Base-by-base conservation (phyloP, 108 stramenopile genomes). In the Nannochloropsis salina region DNA sequence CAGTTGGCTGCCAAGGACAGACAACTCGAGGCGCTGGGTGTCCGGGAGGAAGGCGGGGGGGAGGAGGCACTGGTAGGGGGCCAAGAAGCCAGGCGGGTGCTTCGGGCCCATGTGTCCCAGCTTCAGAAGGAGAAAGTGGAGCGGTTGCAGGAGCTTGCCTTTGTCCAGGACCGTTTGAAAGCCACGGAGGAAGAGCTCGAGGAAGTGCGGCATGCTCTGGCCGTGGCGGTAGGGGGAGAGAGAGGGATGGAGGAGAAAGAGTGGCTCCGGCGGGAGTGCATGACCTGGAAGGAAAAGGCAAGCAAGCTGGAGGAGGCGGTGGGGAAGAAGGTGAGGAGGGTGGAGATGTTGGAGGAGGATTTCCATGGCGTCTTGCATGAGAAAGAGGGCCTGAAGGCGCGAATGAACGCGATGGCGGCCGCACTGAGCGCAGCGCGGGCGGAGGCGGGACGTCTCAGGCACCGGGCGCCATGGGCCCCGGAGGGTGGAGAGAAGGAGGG, bases 1-100 rank as follows among this genome's bases (percentile, higher is more conserved):
- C 88, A 92, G 84, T 87, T 92, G 18, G 91, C 87, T 41, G 8
- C 41, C 43, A 85, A 89, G 87, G 91, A 92, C 40, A 88, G 43
- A 9, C 90, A 91, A 80, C 43, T 92, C 18, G 85, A 41, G 44
- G 40, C 47, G 8, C 41, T 86, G 61, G 61, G 61, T 15, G 20
- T 84, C 15, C 18, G 41, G 44, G 61, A n/a, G 3, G 61, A 74
- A 8, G 61, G 61, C 20, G 61, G 6, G 6, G 20, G n/a, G 61
- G 61, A 74, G n/a, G 61, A 74, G 0, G 61, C n/a, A 1, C 4
- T 74, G 8, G 1, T 1, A n/a, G 61, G 61, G n/a, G 61, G 61
- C 20, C 61, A 74, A n/a, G 61, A 74, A 2, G 61, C 8, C 3
- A 74, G 61, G 61, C 15, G 61, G 61, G 61, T 74, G 8, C 61